Base-by-base conservation (phyloP, 208 protist genomes). In the Phytomonas sp. region DNA sequence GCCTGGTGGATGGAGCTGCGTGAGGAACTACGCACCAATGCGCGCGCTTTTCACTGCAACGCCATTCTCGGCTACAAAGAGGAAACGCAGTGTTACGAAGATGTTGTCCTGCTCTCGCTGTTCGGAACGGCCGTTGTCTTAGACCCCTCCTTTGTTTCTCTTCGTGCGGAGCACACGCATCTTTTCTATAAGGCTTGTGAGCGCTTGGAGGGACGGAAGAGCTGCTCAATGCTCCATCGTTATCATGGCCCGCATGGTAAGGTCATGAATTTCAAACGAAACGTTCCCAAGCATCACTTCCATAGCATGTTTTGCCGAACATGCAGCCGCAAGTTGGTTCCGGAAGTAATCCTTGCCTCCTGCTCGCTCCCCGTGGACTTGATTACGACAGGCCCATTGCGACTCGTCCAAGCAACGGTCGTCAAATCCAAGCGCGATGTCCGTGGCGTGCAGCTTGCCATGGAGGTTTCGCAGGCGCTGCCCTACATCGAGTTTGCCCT, bases 1-100 rank as follows among this genome's bases (percentile, higher is more conserved):
- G 81, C 82, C 67, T 97, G 94, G 92, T 97, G 94, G 92, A 93
- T 93, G 84, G 91, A 97, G 76, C 73, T 97, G 73, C 84, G 94
- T 32, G 84, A 96, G 71, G 91, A 97, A 77, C 84, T 97, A 17
- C 84, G 84, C 32, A 82, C 87, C 29, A 96, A 97, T 75, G 90
- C 91, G 26, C 82, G 87, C 37, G 83, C 85, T 23, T 91, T 97
- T 62, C 79, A 93, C 76, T 97, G 94, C 76, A 94, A 95, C 70
- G 89, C 86, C 1, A 85, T 97, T 34, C 72, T 97, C 6, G 91
- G 90, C 59, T 97, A 97, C 77, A 84, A 93, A 66, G 94, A 97
- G 72, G 77, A 86, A 60, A 84, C 86, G 31, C 78, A 91, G 66
- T 92, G 92, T 71, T 76, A 90, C 67, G 90, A 95, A 65, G 89